Percentiles rank a stretch among this genome's conserved stretches.
Conservation (phyloP, 371 early-diverging fungal genomes). For the Mortierella sp. region DNA sequence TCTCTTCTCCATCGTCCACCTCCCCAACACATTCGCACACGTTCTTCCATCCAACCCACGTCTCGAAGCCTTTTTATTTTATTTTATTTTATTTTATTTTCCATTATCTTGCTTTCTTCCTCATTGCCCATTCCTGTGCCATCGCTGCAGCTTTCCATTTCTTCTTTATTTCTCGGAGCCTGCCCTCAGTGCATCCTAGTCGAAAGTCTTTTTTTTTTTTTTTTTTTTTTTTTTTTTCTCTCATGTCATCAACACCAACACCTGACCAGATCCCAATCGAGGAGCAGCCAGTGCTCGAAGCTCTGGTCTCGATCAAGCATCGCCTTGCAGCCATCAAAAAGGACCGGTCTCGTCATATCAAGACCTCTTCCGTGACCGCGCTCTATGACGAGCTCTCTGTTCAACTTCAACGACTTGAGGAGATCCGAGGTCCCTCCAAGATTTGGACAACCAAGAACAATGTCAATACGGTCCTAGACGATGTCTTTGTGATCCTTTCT, state of each 20-base stretch:
- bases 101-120: not conserved
- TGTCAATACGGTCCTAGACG: conserved; percentile 80
- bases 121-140: conserved; percentile 1
- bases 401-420: conserved; percentile 64
- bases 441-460: conserved; percentile 62
- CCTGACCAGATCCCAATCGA: conserved; percentile 53
- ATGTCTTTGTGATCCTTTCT: conserved; percentile 81
- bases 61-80: not conserved
- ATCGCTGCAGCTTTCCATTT: not conserved
- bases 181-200: not conserved
- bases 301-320: conserved; percentile 75
- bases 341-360: conserved; percentile 73
- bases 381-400: conserved; percentile 71
- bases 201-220: not conserved
- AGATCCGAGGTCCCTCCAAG: conserved; percentile 54
- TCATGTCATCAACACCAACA: conserved; percentile 49
- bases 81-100: not conserved
- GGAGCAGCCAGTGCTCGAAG: conserved; percentile 75
- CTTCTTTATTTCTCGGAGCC: not conserved
- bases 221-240: not conserved
- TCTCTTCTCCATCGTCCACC: not conserved
- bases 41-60: not conserved
- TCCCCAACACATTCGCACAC: not conserved
- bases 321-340: conserved; percentile 77
- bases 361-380: conserved; percentile 64